Base-by-base conservation (phyloP, 345 rosid genomes). In the Populus davidiana region DNA sequence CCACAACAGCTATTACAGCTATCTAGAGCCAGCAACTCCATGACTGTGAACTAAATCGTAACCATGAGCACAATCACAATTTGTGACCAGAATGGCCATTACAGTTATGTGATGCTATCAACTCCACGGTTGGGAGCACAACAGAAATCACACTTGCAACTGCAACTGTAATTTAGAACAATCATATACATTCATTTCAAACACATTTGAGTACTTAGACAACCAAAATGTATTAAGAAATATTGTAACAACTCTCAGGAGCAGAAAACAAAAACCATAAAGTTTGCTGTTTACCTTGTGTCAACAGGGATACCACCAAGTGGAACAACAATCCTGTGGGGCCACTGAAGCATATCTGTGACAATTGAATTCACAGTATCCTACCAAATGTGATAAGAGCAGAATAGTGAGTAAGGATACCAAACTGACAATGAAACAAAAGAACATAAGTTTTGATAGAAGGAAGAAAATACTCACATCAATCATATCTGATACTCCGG, bases 291-390 rank as follows among this genome's bases (percentile, higher is more conserved):
- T 77, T 78, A 94, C 99, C 98, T 94, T 14, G 81, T 76, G 83
- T 96, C 99, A 80, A 91, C 96, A 75, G 92, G 90, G 66, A 88
- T 82, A 79, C 97, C 99, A 79, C 99, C 99, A 75, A 96, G 82
- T 66, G 99, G 99, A 75, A 96, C 98, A 84, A 94, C 97, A 79
- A 96, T 94, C 87, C 98, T 91, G 84, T 92, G 98, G 44, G 99
- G 99, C 99, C 98, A 96, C 83, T 96, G 97, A 79, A 96, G 98
- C 97, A 83, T 96, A 78, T 96, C 97, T 73, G 85, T 82, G 66
- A 96, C 92, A 71, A 96, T 96, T 35, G 98, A 70, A 74, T 94
- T 50, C 80, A 96, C 98, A 1, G 94, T 92, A 81, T 96, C 99
- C 99, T 96, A 83, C 71, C 52, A 83, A 75, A 75, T 70, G 78